A percentile compares a stretch with the other conserved stretches of the same genome.
These are phyloP conservation scores for Aureobasidium sp. DNA, from an alignment of 2,329 filamentous ascomycete species.

Conservation along the genomic window DNA sequence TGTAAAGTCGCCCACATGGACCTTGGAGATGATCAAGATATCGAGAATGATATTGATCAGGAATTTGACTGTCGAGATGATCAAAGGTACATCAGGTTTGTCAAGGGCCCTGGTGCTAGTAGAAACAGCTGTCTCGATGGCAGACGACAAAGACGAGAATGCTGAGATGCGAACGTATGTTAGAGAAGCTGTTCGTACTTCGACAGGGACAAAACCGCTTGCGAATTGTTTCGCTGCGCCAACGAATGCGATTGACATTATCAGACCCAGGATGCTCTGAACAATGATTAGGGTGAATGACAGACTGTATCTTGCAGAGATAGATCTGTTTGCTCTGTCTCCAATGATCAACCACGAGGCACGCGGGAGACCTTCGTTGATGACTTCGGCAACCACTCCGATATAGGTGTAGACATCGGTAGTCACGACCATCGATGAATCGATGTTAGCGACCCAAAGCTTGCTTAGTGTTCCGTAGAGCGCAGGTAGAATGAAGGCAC, in stretches of 20 bases:
- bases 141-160: conserved; percentile 53
- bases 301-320: conserved; percentile 46
- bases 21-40: conserved; percentile 56
- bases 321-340: conserved; percentile 47
- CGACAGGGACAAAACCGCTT: conserved; percentile 52
- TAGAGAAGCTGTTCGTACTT: conserved; percentile 48
- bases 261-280: conserved; percentile 48
- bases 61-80: conserved; percentile 58
- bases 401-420: conserved; percentile 65
- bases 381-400: conserved; percentile 54
- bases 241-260: conserved; percentile 53
- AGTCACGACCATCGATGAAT: conserved; percentile 49
- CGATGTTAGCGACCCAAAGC: conserved; percentile 62
- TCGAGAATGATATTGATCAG: conserved; percentile 59
- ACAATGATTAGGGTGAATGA: conserved; percentile 50
- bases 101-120: conserved; percentile 57
- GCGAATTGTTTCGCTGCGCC: conserved; percentile 48
- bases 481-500: conserved; percentile 56
- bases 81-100: conserved; percentile 58
- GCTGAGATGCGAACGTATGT: conserved; percentile 58
- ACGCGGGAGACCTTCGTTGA: conserved; percentile 65
- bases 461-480: conserved; percentile 61
- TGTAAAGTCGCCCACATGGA: conserved; percentile 46
- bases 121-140: conserved; percentile 55
- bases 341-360: conserved; percentile 62